Conservation (phyloP, 148 eudicot genomes). For the Hydrangea macrophylla region DNA sequence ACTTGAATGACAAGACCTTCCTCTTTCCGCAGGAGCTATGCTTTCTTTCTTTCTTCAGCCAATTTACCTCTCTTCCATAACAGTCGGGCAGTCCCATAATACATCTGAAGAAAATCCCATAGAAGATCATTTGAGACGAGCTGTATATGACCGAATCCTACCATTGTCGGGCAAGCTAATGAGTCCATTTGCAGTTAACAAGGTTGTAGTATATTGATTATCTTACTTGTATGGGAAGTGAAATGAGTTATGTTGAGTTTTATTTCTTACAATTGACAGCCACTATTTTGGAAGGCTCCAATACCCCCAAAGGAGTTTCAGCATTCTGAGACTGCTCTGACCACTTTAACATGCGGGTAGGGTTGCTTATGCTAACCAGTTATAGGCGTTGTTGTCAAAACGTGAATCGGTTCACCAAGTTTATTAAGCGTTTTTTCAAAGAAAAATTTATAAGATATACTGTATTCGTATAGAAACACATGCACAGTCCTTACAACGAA, state of each 20-base stretch:
- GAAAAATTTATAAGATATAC: too few relatives aligned
- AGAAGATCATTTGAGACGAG: slow-evolving; percentile 50
- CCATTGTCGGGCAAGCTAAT: slow-evolving; percentile 44
- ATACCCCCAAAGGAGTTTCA: slow-evolving; percentile 77
- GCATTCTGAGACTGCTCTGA: slow-evolving; percentile 69
- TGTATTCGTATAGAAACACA: too few relatives aligned
- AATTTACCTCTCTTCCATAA: slow-evolving; percentile 71
- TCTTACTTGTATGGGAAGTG: not conserved
- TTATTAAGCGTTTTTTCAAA: too few relatives aligned
- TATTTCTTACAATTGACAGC: slow-evolving; percentile 41
- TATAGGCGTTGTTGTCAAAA: too few relatives aligned
- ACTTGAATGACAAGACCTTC: not conserved
- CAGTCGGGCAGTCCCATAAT: slow-evolving; percentile 51
- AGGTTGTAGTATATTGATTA: slow-evolving; percentile 40
- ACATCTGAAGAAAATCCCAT: slow-evolving; percentile 27
- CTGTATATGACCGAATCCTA: slow-evolving; percentile 56
- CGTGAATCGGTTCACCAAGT: too few relatives aligned
- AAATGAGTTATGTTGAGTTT: not conserved
- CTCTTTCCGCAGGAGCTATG: slow-evolving; percentile 57
- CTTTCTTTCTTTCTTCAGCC: slow-evolving; percentile 80
- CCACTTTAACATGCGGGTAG: slow-evolving; percentile 89
- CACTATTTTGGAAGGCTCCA: slow-evolving; percentile 62
- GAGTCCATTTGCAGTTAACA: slow-evolving; percentile 68
- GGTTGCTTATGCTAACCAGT: slow-evolving; percentile 17
- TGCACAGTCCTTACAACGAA: too few relatives aligned